Base-by-base conservation (phyloP, 202 grass and related monocot species). In the Sporobolus alterniflorus region DNA sequence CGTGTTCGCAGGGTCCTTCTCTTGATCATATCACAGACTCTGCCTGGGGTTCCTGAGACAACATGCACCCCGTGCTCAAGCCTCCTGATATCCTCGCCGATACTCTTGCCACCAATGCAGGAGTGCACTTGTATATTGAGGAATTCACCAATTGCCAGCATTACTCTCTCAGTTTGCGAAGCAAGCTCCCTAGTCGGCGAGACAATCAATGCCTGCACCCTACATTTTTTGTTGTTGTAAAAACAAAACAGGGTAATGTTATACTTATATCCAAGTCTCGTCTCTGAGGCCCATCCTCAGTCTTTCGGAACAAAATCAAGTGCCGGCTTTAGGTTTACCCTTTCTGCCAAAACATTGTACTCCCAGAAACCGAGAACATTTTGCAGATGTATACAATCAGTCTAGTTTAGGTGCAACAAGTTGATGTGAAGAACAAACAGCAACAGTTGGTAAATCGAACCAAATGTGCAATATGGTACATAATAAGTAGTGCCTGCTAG, bases 1-100 rank as follows among this genome's bases (percentile, higher is more conserved):
- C n/a, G n/a, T 44, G 96, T 98, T 16, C 96, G 91, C 63, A 98
- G 69, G n/a, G 96, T 91, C 59, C 87, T 91, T 43, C 96, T 91
- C 75, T 95, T 98, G 78, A 95, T 98, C 96, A 93, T 93, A 73
- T 98, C 96, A 33, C 86, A 93, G 0, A 95, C 93, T 65, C 91
- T 89, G 21, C 92, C 95, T 30, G 94, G 94, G 39, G 94, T 97
- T 54, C 94, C 94, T 1, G 94, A 97, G 32, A 94, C 92, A 4
- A 78, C 90, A 12, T 97, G 95, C 59, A 97, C 95, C n/a, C 92
- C 95, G 2, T 87, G 18, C 52, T 97, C 92, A 7, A 94, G 88
- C 81, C 89, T 94, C 71, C 95, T 94, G 28, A 94, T 94, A 60
- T 97, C 92, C 78, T 97, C 90, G 3, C 92, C 84, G 18, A 91